Evolutionary conservation across 768 basidiomycete species (phyloP).

Genomic region (Mycena filopes): DNA sequence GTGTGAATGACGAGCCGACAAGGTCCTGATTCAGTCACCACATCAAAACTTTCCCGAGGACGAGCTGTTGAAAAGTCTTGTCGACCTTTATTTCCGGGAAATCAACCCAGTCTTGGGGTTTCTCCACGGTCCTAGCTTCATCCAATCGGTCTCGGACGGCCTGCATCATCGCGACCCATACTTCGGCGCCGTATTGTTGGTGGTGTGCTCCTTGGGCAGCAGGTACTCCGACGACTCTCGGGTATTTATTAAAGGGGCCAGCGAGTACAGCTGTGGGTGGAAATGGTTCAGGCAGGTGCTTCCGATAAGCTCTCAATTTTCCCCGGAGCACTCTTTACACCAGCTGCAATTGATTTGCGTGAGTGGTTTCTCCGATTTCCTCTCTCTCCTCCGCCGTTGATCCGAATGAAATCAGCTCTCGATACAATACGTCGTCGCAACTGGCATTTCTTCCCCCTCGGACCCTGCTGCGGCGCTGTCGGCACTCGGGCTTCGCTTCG

Average conservation of each 20-base stretch:
- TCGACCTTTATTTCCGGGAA: constrained; percentile 68
- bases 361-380: background rate
- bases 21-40: constrained; percentile 34
- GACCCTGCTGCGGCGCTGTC: constrained; percentile 49
- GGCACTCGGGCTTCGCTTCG: constrained; percentile 65
- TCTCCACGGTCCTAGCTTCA: constrained; percentile 75
- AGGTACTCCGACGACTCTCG: constrained; percentile 64
- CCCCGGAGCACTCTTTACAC: background rate
- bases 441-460: too few relatives aligned
- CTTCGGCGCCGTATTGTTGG: constrained; percentile 69
- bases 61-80: constrained; percentile 59
- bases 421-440: background rate
- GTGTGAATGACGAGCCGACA: constrained; percentile 48
- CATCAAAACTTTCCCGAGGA: constrained; percentile 56
- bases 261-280: constrained; percentile 64
- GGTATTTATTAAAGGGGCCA: constrained; percentile 45
- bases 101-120: constrained; percentile 65
- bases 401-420: background rate
- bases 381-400: too few relatives aligned
- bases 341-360: background rate
- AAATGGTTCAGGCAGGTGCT: constrained; percentile 71
- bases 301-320: constrained; percentile 42
- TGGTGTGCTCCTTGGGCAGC: constrained; percentile 72
- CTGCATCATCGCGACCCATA: constrained; percentile 59
- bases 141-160: constrained; percentile 54